phyloP scores from a whole-genome alignment of 1,139 yeast species.

The Kurtzmaniella quercitrusa region DNA sequence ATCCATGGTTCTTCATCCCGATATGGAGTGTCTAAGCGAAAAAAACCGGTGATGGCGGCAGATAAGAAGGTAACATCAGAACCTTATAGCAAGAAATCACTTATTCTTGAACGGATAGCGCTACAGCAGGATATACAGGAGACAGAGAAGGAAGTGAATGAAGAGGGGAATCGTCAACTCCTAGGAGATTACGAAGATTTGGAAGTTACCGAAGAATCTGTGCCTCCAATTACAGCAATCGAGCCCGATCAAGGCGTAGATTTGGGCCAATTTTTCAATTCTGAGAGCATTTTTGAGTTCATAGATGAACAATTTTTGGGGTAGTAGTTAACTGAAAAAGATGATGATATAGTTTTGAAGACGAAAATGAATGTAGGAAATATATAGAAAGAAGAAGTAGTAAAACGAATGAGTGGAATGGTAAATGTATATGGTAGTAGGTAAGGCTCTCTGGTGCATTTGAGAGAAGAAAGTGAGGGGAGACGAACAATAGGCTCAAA shows the following conservation, averaged over 20 bases:
- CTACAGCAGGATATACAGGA: conserved; percentile 32
- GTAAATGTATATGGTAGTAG: too few species aligned
- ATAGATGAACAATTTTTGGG: background rate
- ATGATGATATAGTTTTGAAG: too few species aligned
- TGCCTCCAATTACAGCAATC: background rate
- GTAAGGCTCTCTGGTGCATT: too few species aligned
- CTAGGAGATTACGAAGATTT: background rate
- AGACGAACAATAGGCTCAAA: too few species aligned
- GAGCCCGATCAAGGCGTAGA: background rate
- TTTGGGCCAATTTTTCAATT: background rate
- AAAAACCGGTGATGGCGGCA: background rate
- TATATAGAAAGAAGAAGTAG: too few species aligned
- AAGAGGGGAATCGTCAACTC: background rate
- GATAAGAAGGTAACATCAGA: background rate
- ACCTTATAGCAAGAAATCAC: conserved; percentile 12
- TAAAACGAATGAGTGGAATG: too few species aligned
- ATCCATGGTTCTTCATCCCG: too few species aligned
- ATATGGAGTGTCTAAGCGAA: background rate
- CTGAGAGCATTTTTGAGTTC: background rate
- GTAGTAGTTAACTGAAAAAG: background rate
- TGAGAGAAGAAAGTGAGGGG: too few species aligned
- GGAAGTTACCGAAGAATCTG: background rate
- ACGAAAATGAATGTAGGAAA: too few species aligned
- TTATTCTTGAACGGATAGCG: conserved; percentile 31
- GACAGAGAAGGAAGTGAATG: background rate